Evolutionary conservation across 768 basidiomycete genomes (phyloP).

Genomic region (Brasilioporus rufonigricans): DNA sequence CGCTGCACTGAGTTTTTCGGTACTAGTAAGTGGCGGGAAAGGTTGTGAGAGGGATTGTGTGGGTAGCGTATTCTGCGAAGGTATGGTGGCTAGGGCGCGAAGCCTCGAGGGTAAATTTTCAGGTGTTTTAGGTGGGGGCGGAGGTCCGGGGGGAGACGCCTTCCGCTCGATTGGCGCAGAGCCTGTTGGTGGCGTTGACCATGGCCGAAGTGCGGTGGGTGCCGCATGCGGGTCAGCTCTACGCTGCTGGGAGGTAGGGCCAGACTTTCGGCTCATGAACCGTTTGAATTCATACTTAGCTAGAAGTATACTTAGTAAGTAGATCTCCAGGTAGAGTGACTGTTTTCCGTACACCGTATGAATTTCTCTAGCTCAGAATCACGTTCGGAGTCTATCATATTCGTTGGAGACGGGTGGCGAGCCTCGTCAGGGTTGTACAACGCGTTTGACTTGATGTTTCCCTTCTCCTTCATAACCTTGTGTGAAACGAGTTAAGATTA

Average conservation of each 20-base stretch:
- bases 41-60: slow-evolving; percentile 38
- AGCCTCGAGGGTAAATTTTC: slow-evolving; percentile 25
- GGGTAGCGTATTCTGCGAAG: slow-evolving; percentile 16
- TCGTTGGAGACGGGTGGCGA: slow-evolving; percentile 79
- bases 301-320: slow-evolving; percentile 26
- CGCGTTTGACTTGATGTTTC: slow-evolving; percentile 79
- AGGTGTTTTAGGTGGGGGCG: slow-evolving; percentile 26
- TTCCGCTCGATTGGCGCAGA: slow-evolving; percentile 11
- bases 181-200: slow-evolving; percentile 17
- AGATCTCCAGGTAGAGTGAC: background rate
- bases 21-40: slow-evolving; percentile 10
- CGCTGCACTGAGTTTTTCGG: slow-evolving; percentile 15
- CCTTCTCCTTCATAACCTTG: slow-evolving; percentile 76
- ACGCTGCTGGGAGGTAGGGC: slow-evolving; percentile 32
- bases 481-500: slow-evolving; percentile 12
- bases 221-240: slow-evolving; percentile 41
- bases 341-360: slow-evolving; percentile 64
- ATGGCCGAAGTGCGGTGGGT: slow-evolving; percentile 20
- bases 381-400: slow-evolving; percentile 72
- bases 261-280: slow-evolving; percentile 52
- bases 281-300: slow-evolving; percentile 80
- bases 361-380: slow-evolving; percentile 91
- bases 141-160: slow-evolving; percentile 23
- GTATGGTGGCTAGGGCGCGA: slow-evolving; percentile 9
- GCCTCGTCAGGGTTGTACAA: slow-evolving; percentile 82